These are phyloP conservation scores for Cryptococcus sp. DNA, from an alignment of 1,284 basidiomycete species.

Conservation along the genomic window DNA sequence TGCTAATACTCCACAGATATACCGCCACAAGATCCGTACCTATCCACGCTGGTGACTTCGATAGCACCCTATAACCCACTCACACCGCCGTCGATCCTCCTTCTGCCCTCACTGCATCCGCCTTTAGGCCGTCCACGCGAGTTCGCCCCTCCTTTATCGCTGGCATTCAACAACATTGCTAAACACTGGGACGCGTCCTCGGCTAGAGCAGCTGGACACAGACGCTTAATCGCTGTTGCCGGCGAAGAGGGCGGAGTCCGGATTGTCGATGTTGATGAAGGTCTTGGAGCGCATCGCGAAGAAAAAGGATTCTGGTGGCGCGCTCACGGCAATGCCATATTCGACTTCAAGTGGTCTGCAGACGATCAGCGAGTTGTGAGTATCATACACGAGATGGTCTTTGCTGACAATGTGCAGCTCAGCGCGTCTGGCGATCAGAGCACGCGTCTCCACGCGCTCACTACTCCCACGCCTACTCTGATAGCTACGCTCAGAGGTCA, in stretches of 20 bases:
- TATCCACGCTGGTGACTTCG: slow-evolving; percentile 30
- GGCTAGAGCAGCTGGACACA: slow-evolving; percentile 18
- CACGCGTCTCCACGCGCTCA: slow-evolving; percentile 40
- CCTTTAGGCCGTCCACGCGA: slow-evolving; percentile 36
- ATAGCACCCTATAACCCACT: slow-evolving; percentile 15
- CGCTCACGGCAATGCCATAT: slow-evolving; percentile 75
- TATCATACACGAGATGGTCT: slow-evolving; percentile 2
- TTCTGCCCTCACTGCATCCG: slow-evolving; percentile 39
- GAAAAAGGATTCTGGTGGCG: slow-evolving; percentile 44
- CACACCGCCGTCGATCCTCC: slow-evolving; percentile 27
- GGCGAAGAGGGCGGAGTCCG: slow-evolving; percentile 47
- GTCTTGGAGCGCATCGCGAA: slow-evolving; percentile 24
- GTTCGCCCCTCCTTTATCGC: slow-evolving; percentile 37
- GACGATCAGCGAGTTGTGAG: slow-evolving; percentile 57
- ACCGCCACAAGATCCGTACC: slow-evolving; percentile 19
- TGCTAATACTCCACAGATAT: slow-evolving; percentile 7
- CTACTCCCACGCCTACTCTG: slow-evolving; percentile 22
- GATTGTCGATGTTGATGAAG: slow-evolving; percentile 43
- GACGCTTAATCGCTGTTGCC: slow-evolving; percentile 41
- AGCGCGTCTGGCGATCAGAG: slow-evolving; percentile 51
- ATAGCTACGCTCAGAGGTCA: slow-evolving; percentile 46
- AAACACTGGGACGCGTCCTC: slow-evolving; percentile 26
- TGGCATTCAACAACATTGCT: slow-evolving; percentile 39
- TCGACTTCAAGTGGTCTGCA: slow-evolving; percentile 73
- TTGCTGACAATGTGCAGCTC: slow-evolving; percentile 28